Evolutionary conservation across 306 rosid species (phyloP).

Genomic region (Clitoria ternatea): DNA sequence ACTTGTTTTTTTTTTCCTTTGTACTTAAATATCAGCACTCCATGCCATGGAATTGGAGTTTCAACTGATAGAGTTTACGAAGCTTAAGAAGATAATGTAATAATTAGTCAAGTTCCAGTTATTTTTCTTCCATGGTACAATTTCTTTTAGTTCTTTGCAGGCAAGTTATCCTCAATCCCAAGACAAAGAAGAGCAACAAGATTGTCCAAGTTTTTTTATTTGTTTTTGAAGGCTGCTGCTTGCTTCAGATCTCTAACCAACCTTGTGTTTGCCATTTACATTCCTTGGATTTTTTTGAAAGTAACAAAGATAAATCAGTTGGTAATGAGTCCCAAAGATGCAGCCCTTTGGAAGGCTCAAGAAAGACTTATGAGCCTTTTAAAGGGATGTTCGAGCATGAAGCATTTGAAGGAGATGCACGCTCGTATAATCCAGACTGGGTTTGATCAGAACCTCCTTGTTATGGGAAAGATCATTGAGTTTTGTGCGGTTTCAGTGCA

Average conservation of each 20-base stretch:
- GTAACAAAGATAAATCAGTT: too few species aligned
- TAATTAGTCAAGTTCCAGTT: neutral
- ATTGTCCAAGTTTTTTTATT: too few species aligned
- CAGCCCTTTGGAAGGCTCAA: slow-evolving; percentile 28
- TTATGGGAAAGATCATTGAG: slow-evolving; percentile 52
- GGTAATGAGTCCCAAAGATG: slow-evolving; percentile 23
- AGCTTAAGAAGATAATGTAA: neutral
- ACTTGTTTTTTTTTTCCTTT: too few species aligned
- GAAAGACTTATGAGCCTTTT: slow-evolving; percentile 45
- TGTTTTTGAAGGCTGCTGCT: too few species aligned
- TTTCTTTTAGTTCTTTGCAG: too few species aligned
- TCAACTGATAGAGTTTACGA: neutral
- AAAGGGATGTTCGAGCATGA: slow-evolving; percentile 48
- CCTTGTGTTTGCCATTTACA: too few species aligned
- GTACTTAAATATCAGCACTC: neutral
- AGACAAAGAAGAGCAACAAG: too few species aligned
- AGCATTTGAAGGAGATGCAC: slow-evolving; percentile 49
- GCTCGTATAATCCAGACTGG: slow-evolving; percentile 44
- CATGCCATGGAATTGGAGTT: neutral
- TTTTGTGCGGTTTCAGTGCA: slow-evolving; percentile 41
- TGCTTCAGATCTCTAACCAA: too few species aligned
- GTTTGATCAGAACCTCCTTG: slow-evolving; percentile 41
- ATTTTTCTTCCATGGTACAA: too few species aligned
- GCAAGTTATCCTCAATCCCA: too few species aligned
- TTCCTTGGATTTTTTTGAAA: too few species aligned